phyloP scores from a whole-genome alignment of 129 eudicot genomes.

The Daucus carota region DH1_v3.0 NC_030389.2:43991501-43992000 shows the following conservation, averaged over 20 bases:
- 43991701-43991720: slow-evolving; percentile 56
- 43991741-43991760: slow-evolving; percentile 40
- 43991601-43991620: not conserved
- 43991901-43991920: not conserved
- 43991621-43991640: not conserved
- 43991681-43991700: slow-evolving; percentile 53
- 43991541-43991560: slow-evolving; percentile 69
- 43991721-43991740: slow-evolving; percentile 35
- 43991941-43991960: not conserved
- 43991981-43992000: not conserved
- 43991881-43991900: too few species aligned
- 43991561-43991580: slow-evolving; percentile 61
- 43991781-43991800: slow-evolving; percentile 58
- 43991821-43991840: not conserved
- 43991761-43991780: slow-evolving; percentile 51
- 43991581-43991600: slow-evolving; percentile 47
- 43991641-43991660: not conserved
- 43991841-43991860: not conserved
- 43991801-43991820: slow-evolving; percentile 71
- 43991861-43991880: not conserved
- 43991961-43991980: not conserved
- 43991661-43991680: not conserved
- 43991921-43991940: not conserved
- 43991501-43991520: slow-evolving; percentile 70
- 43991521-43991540: slow-evolving; percentile 72